phyloP scores from a whole-genome alignment of 2,329 filamentous ascomycete species.

The Trematosphaeria pertusa region DNA sequence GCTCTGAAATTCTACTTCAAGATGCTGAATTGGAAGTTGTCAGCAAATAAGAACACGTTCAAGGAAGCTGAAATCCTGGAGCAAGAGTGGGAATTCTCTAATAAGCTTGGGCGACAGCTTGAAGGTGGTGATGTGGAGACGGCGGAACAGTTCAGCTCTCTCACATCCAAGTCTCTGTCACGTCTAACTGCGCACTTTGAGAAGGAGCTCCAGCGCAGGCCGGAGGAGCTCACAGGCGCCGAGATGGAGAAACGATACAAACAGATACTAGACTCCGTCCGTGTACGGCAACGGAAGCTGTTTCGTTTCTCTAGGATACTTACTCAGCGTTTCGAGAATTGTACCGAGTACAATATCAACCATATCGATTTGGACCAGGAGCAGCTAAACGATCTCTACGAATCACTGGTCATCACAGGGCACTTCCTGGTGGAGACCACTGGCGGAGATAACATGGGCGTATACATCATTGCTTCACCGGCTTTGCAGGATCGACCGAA shows the following conservation, averaged over 20 bases:
- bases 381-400: slow-evolving; percentile 76
- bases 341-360: slow-evolving; percentile 90
- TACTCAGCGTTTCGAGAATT: slow-evolving; percentile 94
- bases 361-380: slow-evolving; percentile 72
- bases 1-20: slow-evolving; percentile 98
- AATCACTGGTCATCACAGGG: slow-evolving; percentile 78
- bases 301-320: slow-evolving; percentile 93
- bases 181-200: slow-evolving; percentile 92
- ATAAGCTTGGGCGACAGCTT: slow-evolving; percentile 89
- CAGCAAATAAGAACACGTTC: slow-evolving; percentile 98
- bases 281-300: slow-evolving; percentile 93
- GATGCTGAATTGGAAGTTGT: slow-evolving; percentile 97
- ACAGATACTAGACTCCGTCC: slow-evolving; percentile 91
- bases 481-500: slow-evolving; percentile 75
- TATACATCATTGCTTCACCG: slow-evolving; percentile 85
- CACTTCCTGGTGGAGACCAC: slow-evolving; percentile 84
- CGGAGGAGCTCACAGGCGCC: slow-evolving; percentile 76
- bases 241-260: slow-evolving; percentile 99
- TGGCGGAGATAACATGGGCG: slow-evolving; percentile 71
- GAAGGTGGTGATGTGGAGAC: slow-evolving; percentile 95
- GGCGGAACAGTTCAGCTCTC: slow-evolving; percentile 92
- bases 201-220: slow-evolving; percentile 82
- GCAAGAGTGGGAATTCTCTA: slow-evolving; percentile 97
- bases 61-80: slow-evolving; percentile 97
- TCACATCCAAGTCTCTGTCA: slow-evolving; percentile 91